Evolutionary conservation across 2,329 filamentous ascomycete genomes (phyloP).

Genomic region (Penicillium occitanis): DNA sequence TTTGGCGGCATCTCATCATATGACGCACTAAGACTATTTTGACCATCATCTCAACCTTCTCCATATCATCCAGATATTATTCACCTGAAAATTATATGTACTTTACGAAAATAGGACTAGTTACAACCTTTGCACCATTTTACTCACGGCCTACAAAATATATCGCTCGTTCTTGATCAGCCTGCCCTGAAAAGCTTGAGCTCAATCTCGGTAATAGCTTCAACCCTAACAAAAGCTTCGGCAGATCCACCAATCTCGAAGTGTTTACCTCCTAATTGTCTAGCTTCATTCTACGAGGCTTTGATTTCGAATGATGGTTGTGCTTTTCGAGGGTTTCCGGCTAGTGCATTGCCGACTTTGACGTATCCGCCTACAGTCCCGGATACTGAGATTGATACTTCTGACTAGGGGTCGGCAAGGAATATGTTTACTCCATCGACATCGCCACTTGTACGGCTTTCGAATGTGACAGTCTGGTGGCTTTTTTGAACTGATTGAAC

Average conservation of each 20-base stretch:
- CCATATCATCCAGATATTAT: not conserved
- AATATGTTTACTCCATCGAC: not conserved
- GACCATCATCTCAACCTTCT: not conserved
- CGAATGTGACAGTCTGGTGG: not conserved
- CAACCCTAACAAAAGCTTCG: not conserved
- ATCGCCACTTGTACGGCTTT: not conserved
- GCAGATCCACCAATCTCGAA: not conserved
- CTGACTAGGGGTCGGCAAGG: not conserved
- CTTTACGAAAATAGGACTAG: not conserved
- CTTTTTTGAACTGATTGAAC: not conserved
- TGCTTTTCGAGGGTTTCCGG: not conserved
- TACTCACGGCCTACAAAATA: not conserved
- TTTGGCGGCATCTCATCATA: not conserved
- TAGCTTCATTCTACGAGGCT: not conserved
- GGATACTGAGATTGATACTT: not conserved
- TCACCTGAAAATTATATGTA: not conserved
- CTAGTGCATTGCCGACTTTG: not conserved
- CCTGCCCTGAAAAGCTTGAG: not conserved
- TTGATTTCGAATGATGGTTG: not conserved
- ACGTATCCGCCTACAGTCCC: not conserved
- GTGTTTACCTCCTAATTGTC: not conserved
- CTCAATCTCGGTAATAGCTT: not conserved
- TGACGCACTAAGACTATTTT: constrained; percentile 9
- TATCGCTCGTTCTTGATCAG: not conserved
- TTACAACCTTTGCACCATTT: not conserved